A percentile compares a stretch with the other conserved stretches of the same genome.
phyloP scores from a whole-genome alignment of 2,329 filamentous ascomycete genomes.

The Fusarium haematococcum region DNA sequence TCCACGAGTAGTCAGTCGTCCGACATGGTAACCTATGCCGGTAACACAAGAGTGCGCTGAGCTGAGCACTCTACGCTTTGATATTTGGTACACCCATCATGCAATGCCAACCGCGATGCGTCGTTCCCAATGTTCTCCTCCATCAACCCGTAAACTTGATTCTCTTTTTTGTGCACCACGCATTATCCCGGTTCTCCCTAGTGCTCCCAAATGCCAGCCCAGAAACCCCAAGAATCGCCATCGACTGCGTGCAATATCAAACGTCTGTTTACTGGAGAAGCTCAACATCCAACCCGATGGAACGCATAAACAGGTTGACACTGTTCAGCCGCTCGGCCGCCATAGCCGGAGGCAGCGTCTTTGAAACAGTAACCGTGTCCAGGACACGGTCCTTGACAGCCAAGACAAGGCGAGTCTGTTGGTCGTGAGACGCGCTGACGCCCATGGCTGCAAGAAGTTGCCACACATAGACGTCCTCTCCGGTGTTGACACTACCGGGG shows the following conservation, averaged over 20 bases:
- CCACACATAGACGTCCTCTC: constrained; percentile 97
- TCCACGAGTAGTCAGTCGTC: constrained; percentile 19
- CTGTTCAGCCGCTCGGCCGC: constrained; percentile 85
- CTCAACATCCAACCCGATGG: constrained; percentile 98
- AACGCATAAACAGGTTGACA: constrained; percentile 98
- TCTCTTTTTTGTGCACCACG: constrained; percentile 18
- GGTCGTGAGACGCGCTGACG: constrained; percentile 91
- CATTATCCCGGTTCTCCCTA: constrained; percentile 35
- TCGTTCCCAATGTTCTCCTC: constrained; percentile 35
- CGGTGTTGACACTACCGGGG: constrained; percentile 88
- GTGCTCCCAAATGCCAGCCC: constrained; percentile 42
- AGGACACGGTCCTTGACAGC: constrained; percentile 98
- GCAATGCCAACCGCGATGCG: constrained; percentile 18
- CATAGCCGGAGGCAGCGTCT: constrained; percentile 90
- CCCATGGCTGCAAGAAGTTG: constrained; percentile 96
- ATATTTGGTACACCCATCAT: constrained; percentile 41
- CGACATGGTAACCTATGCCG: constrained; percentile 29
- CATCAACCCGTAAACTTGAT: constrained; percentile 33
- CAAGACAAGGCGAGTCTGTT: constrained; percentile 93
- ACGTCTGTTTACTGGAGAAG: constrained; percentile 58
- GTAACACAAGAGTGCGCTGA: constrained; percentile 27
- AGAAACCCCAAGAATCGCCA: constrained; percentile 43
- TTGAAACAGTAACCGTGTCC: constrained; percentile 90
- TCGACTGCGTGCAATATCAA: constrained; percentile 32
- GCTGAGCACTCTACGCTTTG: constrained; percentile 33